Base-by-base conservation (phyloP, 371 early-diverging fungal genomes). In the Mortierella sp. region DNA sequence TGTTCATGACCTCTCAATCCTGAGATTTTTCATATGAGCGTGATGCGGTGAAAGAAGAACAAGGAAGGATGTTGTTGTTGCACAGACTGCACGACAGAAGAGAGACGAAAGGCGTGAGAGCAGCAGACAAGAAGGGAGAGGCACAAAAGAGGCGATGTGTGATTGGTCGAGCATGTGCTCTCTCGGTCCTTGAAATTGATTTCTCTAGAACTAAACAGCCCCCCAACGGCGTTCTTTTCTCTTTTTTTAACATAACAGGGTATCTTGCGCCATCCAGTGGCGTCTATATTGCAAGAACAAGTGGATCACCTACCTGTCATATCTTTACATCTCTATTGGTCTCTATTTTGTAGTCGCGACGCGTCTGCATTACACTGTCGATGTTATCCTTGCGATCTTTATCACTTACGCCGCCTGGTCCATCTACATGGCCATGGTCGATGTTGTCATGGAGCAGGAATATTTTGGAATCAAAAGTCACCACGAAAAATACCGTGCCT, bases 351-450 rank as follows among this genome's bases (percentile, higher is more conserved):
- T 92, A n/a, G 41, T 91, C 30, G 73, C 87, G 24, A 89, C 88
- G 24, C 86, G 88, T 2, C 80, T 88, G 14, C 92, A 93, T 60
- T 93, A 93, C 67, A 83, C 92, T 0, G 81, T 91, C 23, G 92
- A 92, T 55, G 89, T 93, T 8, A 43, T 91, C 28, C 66, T 93
- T n/a, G 93, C 91, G 11, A 52, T 91, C 9, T 80, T 89, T 70
- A 80, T 90, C 70, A 82, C 83, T 17, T 79, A 75, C 46, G 66
- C 66, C 9, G 46, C 44, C 23, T 78, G 81, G 57, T 81, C 80
- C 19, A 73, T 85, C 59, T 83, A 85, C 55, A 62, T 82, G 17
- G 34, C 70, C 32, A 60, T 65, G 60, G 62, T 81, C 28, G 81
- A 81, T 24, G 56, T 70, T 6, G 75, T 67, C 19, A 79, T 81